phyloP scores from a whole-genome alignment of 208 protist genomes.

The Acanthamoeba royreba region DNA sequence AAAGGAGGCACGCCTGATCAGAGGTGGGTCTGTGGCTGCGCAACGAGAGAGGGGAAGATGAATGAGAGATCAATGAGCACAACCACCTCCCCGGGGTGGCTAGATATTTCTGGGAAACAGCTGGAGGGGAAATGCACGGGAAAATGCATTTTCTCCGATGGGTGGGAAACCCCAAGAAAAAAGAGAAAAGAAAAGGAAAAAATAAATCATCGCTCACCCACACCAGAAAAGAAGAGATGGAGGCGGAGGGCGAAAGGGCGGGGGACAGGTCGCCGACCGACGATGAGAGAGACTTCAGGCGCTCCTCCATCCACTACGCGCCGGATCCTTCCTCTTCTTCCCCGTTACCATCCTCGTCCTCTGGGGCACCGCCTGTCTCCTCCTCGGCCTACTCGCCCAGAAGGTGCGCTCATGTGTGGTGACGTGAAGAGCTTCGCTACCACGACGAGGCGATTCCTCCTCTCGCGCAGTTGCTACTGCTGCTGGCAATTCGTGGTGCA shows the following conservation, averaged over 20 bases:
- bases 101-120: too few species aligned
- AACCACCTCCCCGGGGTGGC: too few species aligned
- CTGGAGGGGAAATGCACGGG: too few species aligned
- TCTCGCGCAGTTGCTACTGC: not conserved
- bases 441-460: not conserved
- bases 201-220: not conserved
- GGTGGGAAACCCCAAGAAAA: too few species aligned
- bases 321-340: not conserved
- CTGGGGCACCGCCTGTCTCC: too few species aligned
- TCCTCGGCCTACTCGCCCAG: not conserved
- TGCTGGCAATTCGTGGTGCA: not conserved
- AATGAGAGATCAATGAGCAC: too few species aligned
- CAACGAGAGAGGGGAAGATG: too few species aligned
- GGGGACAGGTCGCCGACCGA: conserved; percentile 11
- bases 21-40: too few species aligned
- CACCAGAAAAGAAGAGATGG: not conserved
- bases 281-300: conserved; percentile 19
- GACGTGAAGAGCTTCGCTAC: too few species aligned
- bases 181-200: not conserved
- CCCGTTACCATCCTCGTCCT: too few species aligned
- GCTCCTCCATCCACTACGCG: not conserved
- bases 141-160: too few species aligned
- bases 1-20: too few species aligned
- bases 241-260: not conserved
- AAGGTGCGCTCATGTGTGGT: not conserved